Percentiles rank a stretch among this genome's conserved stretches.
phyloP scores from a whole-genome alignment of 2,329 filamentous ascomycete species.

The Pestalotiopsis sp. region DNA sequence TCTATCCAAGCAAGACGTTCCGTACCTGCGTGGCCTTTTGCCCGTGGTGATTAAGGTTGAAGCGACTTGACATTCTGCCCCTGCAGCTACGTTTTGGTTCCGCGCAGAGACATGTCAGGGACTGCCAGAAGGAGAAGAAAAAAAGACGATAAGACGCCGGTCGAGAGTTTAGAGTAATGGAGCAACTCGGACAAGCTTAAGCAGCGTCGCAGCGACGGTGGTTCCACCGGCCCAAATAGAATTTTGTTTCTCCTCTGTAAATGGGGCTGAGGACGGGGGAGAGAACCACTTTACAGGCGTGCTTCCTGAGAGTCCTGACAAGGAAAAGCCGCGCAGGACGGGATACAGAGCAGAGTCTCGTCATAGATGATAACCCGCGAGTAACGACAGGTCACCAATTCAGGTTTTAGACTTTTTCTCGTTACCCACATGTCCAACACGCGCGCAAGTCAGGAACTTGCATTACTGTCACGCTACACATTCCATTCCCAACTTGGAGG shows the following conservation, averaged over 20 bases:
- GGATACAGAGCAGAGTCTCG: background rate
- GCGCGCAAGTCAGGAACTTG: background rate
- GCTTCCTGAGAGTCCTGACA: too few relatives aligned
- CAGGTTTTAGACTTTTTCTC: background rate
- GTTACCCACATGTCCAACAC: background rate
- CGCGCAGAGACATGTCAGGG: slow-evolving; percentile 7
- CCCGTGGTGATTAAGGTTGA: background rate
- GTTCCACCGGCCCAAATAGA: too few relatives aligned
- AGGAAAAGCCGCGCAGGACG: too few relatives aligned
- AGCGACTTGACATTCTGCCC: background rate
- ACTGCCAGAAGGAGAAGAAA: background rate
- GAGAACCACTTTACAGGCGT: too few relatives aligned
- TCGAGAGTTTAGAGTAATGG: background rate
- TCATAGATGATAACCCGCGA: background rate
- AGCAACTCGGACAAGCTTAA: background rate
- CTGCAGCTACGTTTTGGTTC: background rate
- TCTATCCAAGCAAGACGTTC: background rate
- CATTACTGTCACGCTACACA: background rate
- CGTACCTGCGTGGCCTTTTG: background rate
- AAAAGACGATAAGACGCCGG: slow-evolving; percentile 1
- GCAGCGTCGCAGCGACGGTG: too few relatives aligned
- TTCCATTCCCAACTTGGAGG: too few relatives aligned
- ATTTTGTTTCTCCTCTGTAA: too few relatives aligned
- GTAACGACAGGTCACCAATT: background rate
- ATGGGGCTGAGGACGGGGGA: too few relatives aligned